phyloP scores from a whole-genome alignment of 2,329 filamentous ascomycete genomes.

The Diaporthe australafricana region DNA sequence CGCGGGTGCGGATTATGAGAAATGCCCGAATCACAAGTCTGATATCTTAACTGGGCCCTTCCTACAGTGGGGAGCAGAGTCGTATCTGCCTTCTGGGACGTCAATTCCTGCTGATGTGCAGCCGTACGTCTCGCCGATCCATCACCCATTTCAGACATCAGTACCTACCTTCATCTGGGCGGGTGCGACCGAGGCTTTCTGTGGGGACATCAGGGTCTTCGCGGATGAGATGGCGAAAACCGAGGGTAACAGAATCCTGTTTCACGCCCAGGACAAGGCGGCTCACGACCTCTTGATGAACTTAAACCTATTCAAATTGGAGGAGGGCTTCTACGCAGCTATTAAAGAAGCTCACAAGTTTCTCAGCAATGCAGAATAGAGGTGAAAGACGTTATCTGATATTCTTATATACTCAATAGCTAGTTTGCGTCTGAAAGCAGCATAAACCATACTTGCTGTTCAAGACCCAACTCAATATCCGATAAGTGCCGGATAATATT shows the following conservation, averaged over 20 bases:
- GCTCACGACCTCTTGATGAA: not conserved
- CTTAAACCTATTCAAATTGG: not conserved
- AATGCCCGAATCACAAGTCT: not conserved
- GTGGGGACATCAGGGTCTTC: not conserved
- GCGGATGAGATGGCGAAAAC: not conserved
- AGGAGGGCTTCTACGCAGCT: not conserved
- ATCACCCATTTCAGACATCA: slow-evolving; percentile 2
- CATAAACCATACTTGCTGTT: too few relatives aligned
- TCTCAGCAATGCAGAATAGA: not conserved
- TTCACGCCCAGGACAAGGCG: not conserved
- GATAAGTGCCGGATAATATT: too few relatives aligned
- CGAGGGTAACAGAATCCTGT: not conserved
- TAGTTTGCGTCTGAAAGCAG: too few relatives aligned
- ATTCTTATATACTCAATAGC: too few relatives aligned
- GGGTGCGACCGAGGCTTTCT: not conserved
- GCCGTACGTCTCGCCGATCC: not conserved
- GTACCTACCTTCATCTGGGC: not conserved
- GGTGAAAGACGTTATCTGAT: too few relatives aligned
- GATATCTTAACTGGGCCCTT: not conserved
- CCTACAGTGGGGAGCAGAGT: not conserved
- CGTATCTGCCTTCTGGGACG: slow-evolving; percentile 6
- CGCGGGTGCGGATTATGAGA: not conserved
- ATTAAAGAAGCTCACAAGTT: not conserved
- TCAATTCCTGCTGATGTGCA: not conserved
- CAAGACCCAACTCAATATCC: too few relatives aligned